Evolutionary conservation across 169 alveolate species (phyloP).

Genomic region (Cryptosporidium sp.): DNA sequence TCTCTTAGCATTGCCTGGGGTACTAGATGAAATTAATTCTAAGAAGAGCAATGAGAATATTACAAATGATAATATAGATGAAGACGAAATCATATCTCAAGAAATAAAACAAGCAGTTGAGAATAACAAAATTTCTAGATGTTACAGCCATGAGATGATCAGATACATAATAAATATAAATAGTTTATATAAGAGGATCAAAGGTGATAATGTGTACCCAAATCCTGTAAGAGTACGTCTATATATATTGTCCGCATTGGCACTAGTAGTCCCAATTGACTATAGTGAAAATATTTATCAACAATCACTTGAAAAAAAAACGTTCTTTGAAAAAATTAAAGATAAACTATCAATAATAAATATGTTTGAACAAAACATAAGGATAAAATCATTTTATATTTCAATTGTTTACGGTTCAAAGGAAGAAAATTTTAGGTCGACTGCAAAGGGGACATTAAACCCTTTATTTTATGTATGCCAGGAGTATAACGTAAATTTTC

Average conservation of each 20-base stretch:
- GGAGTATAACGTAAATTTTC: slow-evolving; percentile 85
- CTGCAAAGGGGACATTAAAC: slow-evolving; percentile 69
- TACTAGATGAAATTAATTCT: slow-evolving; percentile 41
- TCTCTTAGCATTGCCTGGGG: slow-evolving; percentile 62
- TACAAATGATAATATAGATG: neutral
- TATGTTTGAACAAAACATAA: slow-evolving; percentile 30
- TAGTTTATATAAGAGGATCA: slow-evolving; percentile 74
- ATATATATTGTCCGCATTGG: slow-evolving; percentile 80
- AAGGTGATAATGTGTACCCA: slow-evolving; percentile 84
- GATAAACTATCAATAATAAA: slow-evolving; percentile 34
- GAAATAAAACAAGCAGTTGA: slow-evolving; percentile 33
- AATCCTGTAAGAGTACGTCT: slow-evolving; percentile 84
- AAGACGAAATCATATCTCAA: neutral
- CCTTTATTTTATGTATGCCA: slow-evolving; percentile 84
- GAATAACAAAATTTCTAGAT: slow-evolving; percentile 42
- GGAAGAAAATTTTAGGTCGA: slow-evolving; percentile 67
- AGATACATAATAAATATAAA: slow-evolving; percentile 29
- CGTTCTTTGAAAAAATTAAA: slow-evolving; percentile 33
- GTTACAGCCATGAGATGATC: slow-evolving; percentile 53
- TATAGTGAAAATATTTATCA: neutral
- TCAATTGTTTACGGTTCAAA: slow-evolving; percentile 69
- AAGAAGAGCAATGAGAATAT: neutral
- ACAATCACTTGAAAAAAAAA: slow-evolving; percentile 20
- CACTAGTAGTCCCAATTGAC: slow-evolving; percentile 41
- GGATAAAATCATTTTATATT: slow-evolving; percentile 67